phyloP scores from a whole-genome alignment of 192 early-diverging fungal genomes.

The Coemansia sp. region DNA sequence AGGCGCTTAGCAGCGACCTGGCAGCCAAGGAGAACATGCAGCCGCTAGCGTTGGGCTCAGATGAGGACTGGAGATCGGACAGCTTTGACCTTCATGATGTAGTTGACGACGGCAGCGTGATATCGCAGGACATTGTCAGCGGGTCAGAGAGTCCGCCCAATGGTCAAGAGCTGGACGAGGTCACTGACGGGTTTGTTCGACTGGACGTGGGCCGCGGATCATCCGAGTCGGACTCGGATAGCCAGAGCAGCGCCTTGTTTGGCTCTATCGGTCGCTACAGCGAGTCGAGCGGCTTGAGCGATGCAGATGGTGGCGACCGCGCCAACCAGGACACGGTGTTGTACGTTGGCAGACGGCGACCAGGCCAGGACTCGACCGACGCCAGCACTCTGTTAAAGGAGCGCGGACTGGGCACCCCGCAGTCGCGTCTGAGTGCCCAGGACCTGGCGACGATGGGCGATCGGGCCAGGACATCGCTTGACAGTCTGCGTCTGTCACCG shows the following conservation, averaged over 20 bases:
- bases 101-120: conserved; percentile 19
- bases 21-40: not conserved
- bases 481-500: conserved; percentile 13
- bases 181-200: not conserved
- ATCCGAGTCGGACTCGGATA: not conserved
- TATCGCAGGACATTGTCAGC: conserved; percentile 27
- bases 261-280: not conserved
- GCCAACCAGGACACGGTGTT: conserved; percentile 35
- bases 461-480: not conserved
- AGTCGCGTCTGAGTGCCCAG: not conserved
- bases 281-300: not conserved
- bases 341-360: conserved; percentile 31
- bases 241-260: not conserved
- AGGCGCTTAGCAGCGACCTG: not conserved
- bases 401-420: not conserved
- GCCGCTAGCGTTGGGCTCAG: not conserved
- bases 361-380: not conserved
- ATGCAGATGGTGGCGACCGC: conserved; percentile 13
- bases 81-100: conserved; percentile 3
- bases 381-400: not conserved
- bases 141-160: conserved; percentile 1
- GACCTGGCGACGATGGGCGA: not conserved
- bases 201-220: not conserved
- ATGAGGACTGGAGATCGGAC: conserved; percentile 15
- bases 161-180: conserved; percentile 1